phyloP scores from a whole-genome alignment of 2,329 filamentous ascomycete genomes.

The Leptographium lundbergii region DNA sequence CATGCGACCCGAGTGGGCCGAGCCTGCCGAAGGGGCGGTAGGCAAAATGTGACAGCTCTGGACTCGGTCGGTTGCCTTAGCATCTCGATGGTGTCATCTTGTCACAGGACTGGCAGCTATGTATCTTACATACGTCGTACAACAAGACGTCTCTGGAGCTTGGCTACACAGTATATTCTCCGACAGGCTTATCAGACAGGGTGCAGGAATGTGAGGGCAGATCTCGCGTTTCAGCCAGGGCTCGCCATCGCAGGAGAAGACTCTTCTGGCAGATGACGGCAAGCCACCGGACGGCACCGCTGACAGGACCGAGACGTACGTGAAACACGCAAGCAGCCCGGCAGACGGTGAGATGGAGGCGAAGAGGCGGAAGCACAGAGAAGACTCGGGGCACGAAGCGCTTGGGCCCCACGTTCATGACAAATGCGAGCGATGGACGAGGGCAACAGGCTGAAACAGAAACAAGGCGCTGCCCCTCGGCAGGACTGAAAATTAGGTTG shows the following conservation, averaged over 20 bases:
- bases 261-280: neutral
- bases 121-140: too few relatives aligned
- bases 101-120: neutral
- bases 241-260: neutral
- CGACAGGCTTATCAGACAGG: too few relatives aligned
- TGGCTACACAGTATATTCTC: neutral
- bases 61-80: neutral
- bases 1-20: neutral
- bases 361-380: neutral
- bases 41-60: neutral
- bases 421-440: neutral
- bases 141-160: neutral
- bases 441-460: neutral
- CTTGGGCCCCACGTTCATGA: neutral
- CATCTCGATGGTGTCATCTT: neutral
- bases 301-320: neutral
- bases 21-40: neutral
- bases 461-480: neutral
- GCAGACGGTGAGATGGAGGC: neutral
- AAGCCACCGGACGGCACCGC: neutral
- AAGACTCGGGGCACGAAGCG: neutral
- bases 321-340: neutral
- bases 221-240: neutral
- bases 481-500: too few relatives aligned
- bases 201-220: neutral